Evolutionary conservation across 2,329 filamentous ascomycete genomes (phyloP).

Genomic region (Fusarium scirpi): DNA sequence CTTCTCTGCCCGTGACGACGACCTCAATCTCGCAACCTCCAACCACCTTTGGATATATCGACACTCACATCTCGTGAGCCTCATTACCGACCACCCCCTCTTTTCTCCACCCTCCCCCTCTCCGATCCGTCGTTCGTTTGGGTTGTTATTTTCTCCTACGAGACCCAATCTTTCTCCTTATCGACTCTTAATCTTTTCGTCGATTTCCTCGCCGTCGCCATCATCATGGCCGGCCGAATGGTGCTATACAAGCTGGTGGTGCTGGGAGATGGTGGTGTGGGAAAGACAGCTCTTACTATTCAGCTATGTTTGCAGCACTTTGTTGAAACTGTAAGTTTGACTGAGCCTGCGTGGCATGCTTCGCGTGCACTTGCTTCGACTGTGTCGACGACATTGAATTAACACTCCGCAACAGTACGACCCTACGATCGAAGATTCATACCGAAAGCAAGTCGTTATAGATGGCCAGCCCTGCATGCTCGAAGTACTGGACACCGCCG

Average conservation of each 20-base stretch:
- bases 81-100: slow-evolving; percentile 38
- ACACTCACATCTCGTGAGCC: slow-evolving; percentile 34
- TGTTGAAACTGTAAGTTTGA: slow-evolving; percentile 81
- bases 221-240: slow-evolving; percentile 88
- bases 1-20: slow-evolving; percentile 42
- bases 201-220: slow-evolving; percentile 43
- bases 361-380: slow-evolving; percentile 6
- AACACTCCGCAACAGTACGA: slow-evolving; percentile 71
- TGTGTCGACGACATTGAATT: slow-evolving; percentile 15
- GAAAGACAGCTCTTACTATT: slow-evolving; percentile 93
- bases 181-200: slow-evolving; percentile 33
- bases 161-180: slow-evolving; percentile 23
- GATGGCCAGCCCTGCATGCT: slow-evolving; percentile 97
- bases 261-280: slow-evolving; percentile 91
- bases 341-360: neutral
- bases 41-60: slow-evolving; percentile 37
- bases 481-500: slow-evolving; percentile 95
- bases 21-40: slow-evolving; percentile 43
- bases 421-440: slow-evolving; percentile 89
- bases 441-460: slow-evolving; percentile 91
- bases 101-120: slow-evolving; percentile 36
- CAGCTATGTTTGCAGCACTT: slow-evolving; percentile 99
- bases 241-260: slow-evolving; percentile 97
- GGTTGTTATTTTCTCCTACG: slow-evolving; percentile 21
- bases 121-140: slow-evolving; percentile 32